Percentiles rank a stretch among this genome's conserved stretches.
These are phyloP conservation scores for Marasmius sp. DNA, from an alignment of 1,284 basidiomycete genomes.

Conservation along the genomic window DNA sequence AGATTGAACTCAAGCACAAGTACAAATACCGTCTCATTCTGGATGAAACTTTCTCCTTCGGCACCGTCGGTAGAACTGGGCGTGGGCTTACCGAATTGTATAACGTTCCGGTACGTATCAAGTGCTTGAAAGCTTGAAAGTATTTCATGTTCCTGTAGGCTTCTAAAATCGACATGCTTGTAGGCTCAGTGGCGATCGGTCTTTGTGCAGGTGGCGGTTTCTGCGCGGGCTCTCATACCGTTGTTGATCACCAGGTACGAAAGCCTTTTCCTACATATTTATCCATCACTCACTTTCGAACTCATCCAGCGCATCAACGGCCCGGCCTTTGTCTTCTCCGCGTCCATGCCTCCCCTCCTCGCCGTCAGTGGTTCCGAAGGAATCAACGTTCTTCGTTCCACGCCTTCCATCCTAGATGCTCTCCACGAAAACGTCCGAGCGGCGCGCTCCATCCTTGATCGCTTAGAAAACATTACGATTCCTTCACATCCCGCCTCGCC, in stretches of 20 bases:
- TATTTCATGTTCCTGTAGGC: constrained; percentile 39
- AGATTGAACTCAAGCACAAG: constrained; percentile 93
- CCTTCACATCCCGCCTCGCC: constrained; percentile 86
- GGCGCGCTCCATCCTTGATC: constrained; percentile 78
- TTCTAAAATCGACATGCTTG: constrained; percentile 75
- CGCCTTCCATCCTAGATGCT: constrained; percentile 71
- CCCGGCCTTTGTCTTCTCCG: constrained; percentile 94
- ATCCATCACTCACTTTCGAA: not conserved
- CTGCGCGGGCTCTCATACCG: constrained; percentile 86
- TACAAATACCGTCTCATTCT: constrained; percentile 96
- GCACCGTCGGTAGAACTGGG: constrained; percentile 89
- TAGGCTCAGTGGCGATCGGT: constrained; percentile 87
- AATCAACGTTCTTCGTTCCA: constrained; percentile 74
- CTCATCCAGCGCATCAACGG: constrained; percentile 88
- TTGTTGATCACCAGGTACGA: constrained; percentile 84
- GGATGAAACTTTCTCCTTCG: constrained; percentile 94
- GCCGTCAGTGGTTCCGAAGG: constrained; percentile 86
- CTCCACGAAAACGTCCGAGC: constrained; percentile 83
- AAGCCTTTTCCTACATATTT: not conserved
- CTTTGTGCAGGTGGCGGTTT: constrained; percentile 90
- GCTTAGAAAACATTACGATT: constrained; percentile 79
- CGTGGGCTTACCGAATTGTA: constrained; percentile 94
- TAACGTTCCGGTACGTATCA: constrained; percentile 75
- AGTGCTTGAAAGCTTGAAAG: not conserved
- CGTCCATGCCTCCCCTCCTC: constrained; percentile 89